A percentile compares a stretch with the other conserved stretches of the same genome.
phyloP scores from a whole-genome alignment of 163 green algal genomes.

The Smithsoniella earleae region DNA sequence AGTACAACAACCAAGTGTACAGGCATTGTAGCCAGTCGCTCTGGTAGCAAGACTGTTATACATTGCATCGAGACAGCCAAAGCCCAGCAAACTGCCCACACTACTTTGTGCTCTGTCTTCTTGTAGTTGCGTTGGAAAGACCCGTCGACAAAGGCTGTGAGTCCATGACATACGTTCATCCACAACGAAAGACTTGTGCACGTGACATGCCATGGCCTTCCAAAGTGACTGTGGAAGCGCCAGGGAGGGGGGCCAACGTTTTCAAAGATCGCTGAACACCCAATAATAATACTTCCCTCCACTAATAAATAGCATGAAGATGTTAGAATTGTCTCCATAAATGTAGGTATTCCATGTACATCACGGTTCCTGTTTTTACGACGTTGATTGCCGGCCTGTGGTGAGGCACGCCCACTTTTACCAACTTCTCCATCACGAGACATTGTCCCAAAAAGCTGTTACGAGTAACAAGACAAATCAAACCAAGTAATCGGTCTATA shows the following conservation, averaged over 20 bases:
- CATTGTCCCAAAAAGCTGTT: too few species aligned
- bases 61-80: neutral
- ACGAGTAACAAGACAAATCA: too few species aligned
- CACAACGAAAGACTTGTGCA: neutral
- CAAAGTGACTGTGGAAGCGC: neutral
- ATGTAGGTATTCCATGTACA: too few species aligned
- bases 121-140: slow-evolving; percentile 1
- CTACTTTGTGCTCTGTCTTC: neutral
- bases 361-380: too few species aligned
- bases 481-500: too few species aligned
- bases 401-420: too few species aligned
- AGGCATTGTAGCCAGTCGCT: neutral
- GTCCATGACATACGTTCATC: slow-evolving; percentile 11
- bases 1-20: neutral
- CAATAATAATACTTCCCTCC: neutral
- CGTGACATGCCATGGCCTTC: neutral
- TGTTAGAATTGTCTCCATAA: too few species aligned
- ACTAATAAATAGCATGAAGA: slow-evolving; percentile 2
- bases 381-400: too few species aligned
- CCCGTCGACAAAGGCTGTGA: neutral
- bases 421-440: too few species aligned
- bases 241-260: neutral
- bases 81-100: neutral
- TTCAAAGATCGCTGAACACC: neutral
- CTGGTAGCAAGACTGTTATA: neutral